These are phyloP conservation scores for Eutrema yunnanense DNA, from an alignment of 345 rosid species.

Conservation along the genomic window DNA sequence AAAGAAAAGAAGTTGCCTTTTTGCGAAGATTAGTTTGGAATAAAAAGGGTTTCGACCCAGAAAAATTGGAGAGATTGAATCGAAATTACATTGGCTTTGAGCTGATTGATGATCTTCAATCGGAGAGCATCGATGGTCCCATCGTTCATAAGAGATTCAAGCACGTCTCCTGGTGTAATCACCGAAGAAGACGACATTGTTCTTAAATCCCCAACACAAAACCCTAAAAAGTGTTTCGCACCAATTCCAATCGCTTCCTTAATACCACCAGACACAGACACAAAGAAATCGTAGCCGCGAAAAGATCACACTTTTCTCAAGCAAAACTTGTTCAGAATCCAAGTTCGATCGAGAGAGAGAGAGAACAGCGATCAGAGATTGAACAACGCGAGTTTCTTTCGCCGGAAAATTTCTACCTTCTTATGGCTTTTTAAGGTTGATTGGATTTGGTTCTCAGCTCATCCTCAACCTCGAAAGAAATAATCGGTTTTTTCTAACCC, in stretches of 20 bases:
- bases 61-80: neutral
- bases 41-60: neutral
- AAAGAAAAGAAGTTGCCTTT: neutral
- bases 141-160: constrained; percentile 84
- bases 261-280: neutral
- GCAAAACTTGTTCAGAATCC: neutral
- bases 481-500: neutral
- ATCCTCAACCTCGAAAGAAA: neutral
- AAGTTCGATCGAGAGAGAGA: neutral
- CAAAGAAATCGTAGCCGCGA: neutral
- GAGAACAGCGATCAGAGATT: neutral
- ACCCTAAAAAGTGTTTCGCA: constrained; percentile 6
- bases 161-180: constrained; percentile 74
- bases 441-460: neutral
- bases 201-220: neutral
- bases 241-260: neutral
- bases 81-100: constrained; percentile 67
- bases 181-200: constrained; percentile 61
- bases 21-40: neutral
- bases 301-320: neutral
- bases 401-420: neutral
- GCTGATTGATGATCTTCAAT: constrained; percentile 79
- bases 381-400: neutral
- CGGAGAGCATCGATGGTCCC: constrained; percentile 82
- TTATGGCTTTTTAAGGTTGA: neutral